Percentiles rank a stretch among this genome's conserved stretches.
Evolutionary conservation across 2,329 filamentous ascomycete species (phyloP).

Genomic region (Amylocarpus encephaloides): DNA sequence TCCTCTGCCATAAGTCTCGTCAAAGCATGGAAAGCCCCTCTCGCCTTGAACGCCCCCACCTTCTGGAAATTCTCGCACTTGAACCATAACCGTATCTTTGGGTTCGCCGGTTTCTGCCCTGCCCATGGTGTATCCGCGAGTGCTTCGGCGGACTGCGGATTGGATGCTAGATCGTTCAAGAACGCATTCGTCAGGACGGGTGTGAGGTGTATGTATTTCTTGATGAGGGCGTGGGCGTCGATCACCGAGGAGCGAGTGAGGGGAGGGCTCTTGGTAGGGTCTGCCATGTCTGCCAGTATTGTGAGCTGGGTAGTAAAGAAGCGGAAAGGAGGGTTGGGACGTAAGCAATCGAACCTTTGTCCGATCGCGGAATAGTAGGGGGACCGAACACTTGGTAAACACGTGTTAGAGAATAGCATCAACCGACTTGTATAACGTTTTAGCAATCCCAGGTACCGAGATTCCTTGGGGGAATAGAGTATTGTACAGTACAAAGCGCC

Average conservation of each 20-base stretch:
- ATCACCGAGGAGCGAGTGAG: conserved; percentile 68
- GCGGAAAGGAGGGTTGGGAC: neutral
- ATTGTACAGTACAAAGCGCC: conserved; percentile 34
- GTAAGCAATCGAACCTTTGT: neutral
- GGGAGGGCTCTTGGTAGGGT: conserved; percentile 49
- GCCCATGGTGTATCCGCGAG: conserved; percentile 52
- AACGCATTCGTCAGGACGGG: conserved; percentile 76
- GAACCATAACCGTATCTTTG: conserved; percentile 73
- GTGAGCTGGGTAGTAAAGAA: neutral
- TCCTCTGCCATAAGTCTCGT: conserved; percentile 58
- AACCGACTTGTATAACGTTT: conserved; percentile 22
- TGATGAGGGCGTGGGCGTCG: conserved; percentile 66
- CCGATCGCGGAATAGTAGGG: conserved; percentile 17
- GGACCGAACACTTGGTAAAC: conserved; percentile 1
- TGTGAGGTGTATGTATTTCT: conserved; percentile 71
- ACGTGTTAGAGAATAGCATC: conserved; percentile 8
- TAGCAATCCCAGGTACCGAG: conserved; percentile 30
- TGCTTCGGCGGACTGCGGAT: conserved; percentile 50
- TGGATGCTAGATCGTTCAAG: conserved; percentile 68
- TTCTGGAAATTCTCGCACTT: conserved; percentile 94
- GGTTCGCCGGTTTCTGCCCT: conserved; percentile 51
- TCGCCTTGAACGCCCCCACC: conserved; percentile 86
- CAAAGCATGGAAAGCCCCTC: conserved; percentile 85
- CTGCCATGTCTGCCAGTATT: conserved; percentile 40
- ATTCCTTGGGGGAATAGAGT: conserved; percentile 25